Evolutionary conservation across 78 protist genomes (phyloP).

Genomic region (Monocercomonoides exilis): DNA sequence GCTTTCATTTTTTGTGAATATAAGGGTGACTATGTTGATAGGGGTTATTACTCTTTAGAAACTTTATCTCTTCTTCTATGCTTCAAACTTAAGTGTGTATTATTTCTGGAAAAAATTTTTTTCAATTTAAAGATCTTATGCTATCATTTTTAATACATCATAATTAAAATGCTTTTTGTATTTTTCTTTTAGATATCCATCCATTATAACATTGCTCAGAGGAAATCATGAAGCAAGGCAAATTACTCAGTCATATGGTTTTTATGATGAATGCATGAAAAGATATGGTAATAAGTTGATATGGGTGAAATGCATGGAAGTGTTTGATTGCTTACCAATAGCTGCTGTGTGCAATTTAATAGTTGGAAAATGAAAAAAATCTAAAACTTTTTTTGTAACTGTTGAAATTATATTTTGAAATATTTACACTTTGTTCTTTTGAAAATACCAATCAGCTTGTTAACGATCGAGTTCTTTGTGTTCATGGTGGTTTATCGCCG

Average conservation of each 20-base stretch:
- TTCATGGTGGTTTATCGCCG: slow-evolving; percentile 34
- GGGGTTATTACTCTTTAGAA: slow-evolving; percentile 91
- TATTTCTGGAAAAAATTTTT: not conserved
- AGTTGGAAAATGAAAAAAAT: too few species aligned
- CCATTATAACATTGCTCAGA: slow-evolving; percentile 74
- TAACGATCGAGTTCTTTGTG: slow-evolving; percentile 9
- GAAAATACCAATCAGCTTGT: slow-evolving; percentile 20
- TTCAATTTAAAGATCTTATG: too few species aligned
- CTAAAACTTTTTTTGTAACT: too few species aligned
- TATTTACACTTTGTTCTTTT: not conserved
- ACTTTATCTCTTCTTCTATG: slow-evolving; percentile 78
- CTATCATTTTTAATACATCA: too few species aligned
- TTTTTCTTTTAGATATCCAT: slow-evolving; percentile 62
- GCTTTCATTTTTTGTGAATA: not conserved
- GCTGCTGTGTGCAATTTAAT: slow-evolving; percentile 40
- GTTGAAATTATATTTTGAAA: too few species aligned
- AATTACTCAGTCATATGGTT: slow-evolving; percentile 92
- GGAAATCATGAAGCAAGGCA: slow-evolving; percentile 94
- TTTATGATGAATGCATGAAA: slow-evolving; percentile 90
- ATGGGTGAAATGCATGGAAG: slow-evolving; percentile 82
- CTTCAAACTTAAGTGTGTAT: slow-evolving; percentile 44
- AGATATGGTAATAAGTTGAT: slow-evolving; percentile 90
- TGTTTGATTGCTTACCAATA: slow-evolving; percentile 46
- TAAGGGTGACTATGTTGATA: slow-evolving; percentile 96
- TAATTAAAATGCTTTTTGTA: too few species aligned